A percentile compares a stretch with the other conserved stretches of the same genome.
phyloP scores from a whole-genome alignment of 179 eudicot species.

The Drosera spatulata region DNA sequence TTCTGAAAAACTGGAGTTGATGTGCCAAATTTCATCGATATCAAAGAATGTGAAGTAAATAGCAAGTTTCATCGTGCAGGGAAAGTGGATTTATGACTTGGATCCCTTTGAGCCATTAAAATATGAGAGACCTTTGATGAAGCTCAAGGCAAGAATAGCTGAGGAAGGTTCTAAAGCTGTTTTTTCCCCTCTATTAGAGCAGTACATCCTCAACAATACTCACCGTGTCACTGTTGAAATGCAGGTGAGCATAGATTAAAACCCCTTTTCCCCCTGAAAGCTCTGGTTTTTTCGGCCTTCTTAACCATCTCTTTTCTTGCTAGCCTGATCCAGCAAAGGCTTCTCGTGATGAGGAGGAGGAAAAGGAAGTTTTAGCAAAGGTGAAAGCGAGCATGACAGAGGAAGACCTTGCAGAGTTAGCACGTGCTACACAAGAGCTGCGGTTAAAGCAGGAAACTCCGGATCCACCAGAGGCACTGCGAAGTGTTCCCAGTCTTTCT shows the following conservation, averaged over 20 bases:
- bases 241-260: slow-evolving; percentile 44
- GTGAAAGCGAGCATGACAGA: slow-evolving; percentile 83
- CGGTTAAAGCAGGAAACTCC: slow-evolving; percentile 96
- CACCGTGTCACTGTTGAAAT: slow-evolving; percentile 90
- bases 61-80: slow-evolving; percentile 27
- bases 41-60: too few relatives aligned
- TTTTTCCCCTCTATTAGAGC: slow-evolving; percentile 79
- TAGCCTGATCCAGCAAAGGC: slow-evolving; percentile 98
- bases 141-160: slow-evolving; percentile 75
- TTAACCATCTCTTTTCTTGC: slow-evolving; percentile 4
- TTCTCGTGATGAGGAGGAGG: slow-evolving; percentile 79
- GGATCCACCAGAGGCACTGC: slow-evolving; percentile 92
- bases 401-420: slow-evolving; percentile 91
- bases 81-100: slow-evolving; percentile 96
- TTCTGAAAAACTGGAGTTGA: too few relatives aligned
- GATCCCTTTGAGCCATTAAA: slow-evolving; percentile 93
- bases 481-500: slow-evolving; percentile 81
- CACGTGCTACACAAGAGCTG: slow-evolving; percentile 77
- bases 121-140: slow-evolving; percentile 76
- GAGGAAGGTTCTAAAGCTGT: slow-evolving; percentile 85
- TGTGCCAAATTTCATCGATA: too few relatives aligned
- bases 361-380: slow-evolving; percentile 64
- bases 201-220: slow-evolving; percentile 72
- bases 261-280: not conserved
- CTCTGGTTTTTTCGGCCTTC: not conserved